phyloP scores from a whole-genome alignment of 768 basidiomycete species.

The button mushroom (Agaricus bisporus) region DNA sequence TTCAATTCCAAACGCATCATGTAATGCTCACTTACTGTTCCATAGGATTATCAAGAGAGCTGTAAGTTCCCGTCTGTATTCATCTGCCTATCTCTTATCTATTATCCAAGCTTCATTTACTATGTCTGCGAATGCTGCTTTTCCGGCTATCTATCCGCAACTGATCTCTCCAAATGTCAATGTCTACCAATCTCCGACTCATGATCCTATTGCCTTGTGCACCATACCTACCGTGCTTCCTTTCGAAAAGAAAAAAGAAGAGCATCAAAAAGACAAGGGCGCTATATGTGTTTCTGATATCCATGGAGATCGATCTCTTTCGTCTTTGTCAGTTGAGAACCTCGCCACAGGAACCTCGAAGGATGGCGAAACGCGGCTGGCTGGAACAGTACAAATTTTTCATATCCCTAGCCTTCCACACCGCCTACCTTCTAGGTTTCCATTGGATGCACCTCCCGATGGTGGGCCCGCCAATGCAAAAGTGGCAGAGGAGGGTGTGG shows the following conservation, averaged over 20 bases:
- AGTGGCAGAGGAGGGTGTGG: background rate
- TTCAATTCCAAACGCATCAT: background rate
- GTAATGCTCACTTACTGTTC: background rate
- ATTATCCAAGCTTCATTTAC: conserved; percentile 55
- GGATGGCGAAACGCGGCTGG: background rate
- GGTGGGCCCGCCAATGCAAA: background rate
- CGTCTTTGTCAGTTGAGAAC: background rate
- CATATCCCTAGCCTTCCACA: conserved; percentile 7
- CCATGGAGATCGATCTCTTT: background rate
- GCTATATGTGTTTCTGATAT: background rate
- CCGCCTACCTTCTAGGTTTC: conserved; percentile 3
- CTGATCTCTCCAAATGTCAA: conserved; percentile 30
- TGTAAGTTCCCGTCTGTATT: conserved; percentile 33
- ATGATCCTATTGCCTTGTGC: conserved; percentile 50
- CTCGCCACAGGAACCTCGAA: background rate
- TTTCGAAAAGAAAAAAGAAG: background rate
- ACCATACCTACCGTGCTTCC: conserved; percentile 23
- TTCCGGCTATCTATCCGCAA: conserved; percentile 31
- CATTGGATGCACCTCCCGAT: background rate
- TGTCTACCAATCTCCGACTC: conserved; percentile 34
- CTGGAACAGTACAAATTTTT: conserved; percentile 4
- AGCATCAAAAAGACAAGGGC: background rate
- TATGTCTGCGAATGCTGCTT: conserved; percentile 42
- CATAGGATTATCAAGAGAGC: conserved; percentile 72
- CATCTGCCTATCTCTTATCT: background rate